Evolutionary conservation across 139 green algal species (phyloP).

Genomic region (Pycnococcus provasolii): DNA sequence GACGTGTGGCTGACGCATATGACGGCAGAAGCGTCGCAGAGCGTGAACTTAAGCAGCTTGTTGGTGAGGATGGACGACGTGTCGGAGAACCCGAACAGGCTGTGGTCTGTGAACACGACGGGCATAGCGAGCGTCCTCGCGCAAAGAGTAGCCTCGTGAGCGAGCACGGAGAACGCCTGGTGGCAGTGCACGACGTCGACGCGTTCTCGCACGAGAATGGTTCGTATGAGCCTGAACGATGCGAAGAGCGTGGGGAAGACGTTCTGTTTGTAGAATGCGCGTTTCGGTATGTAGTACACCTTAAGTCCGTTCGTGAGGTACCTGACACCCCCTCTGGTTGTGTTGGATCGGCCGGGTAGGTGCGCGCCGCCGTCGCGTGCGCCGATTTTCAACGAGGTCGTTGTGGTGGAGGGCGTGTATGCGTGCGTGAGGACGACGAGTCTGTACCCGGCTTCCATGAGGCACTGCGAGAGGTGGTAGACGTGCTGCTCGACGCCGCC

Average conservation of each 20-base stretch:
- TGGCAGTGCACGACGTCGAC: slow-evolving; percentile 22
- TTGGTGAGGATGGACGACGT: slow-evolving; percentile 73
- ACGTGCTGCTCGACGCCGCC: slow-evolving; percentile 95
- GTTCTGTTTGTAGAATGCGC: slow-evolving; percentile 53
- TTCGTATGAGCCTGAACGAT: slow-evolving; percentile 44
- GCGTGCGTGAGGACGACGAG: slow-evolving; percentile 73
- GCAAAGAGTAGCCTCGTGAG: slow-evolving; percentile 67
- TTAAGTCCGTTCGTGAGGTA: slow-evolving; percentile 88
- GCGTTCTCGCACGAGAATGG: slow-evolving; percentile 40
- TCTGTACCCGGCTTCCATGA: slow-evolving; percentile 72
- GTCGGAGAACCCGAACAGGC: slow-evolving; percentile 89
- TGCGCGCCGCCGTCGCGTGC: no score
- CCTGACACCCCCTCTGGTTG: slow-evolving; percentile 53
- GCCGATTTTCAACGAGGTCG: no score
- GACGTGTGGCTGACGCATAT: slow-evolving; percentile 91
- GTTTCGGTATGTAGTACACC: slow-evolving; percentile 83
- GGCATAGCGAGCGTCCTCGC: slow-evolving; percentile 62
- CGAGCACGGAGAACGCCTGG: slow-evolving; percentile 74
- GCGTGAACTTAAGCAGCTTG: slow-evolving; percentile 52
- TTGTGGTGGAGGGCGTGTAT: slow-evolving; percentile 30
- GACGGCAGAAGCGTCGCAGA: slow-evolving; percentile 35
- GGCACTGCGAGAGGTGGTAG: slow-evolving; percentile 79
- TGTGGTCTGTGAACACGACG: slow-evolving; percentile 96
- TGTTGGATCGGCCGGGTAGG: no score
- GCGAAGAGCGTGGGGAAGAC: slow-evolving; percentile 60